Percentiles rank a stretch among this genome's conserved stretches.
These are phyloP conservation scores for Pterocarpus macrocarpus DNA, from an alignment of 306 rosid genomes.

Conservation along the genomic window DNA sequence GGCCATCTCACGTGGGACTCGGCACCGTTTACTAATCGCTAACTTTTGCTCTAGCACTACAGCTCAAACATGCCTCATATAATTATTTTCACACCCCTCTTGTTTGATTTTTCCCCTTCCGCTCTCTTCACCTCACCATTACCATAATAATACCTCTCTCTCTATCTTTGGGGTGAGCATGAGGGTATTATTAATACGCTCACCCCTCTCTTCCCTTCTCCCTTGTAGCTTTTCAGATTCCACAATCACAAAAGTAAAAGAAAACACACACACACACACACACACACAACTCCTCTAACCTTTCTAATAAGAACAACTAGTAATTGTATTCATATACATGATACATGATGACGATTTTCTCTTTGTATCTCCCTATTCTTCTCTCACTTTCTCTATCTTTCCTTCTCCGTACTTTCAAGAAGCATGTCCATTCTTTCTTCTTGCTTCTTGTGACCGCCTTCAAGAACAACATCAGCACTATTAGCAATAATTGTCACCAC, in stretches of 20 bases:
- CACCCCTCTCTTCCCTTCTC: constrained; percentile 37
- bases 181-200: constrained; percentile 51
- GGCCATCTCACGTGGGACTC: constrained; percentile 65
- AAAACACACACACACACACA: not conserved
- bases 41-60: constrained; percentile 36
- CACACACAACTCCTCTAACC: not conserved
- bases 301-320: not conserved
- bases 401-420: constrained; percentile 46
- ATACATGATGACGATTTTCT: not conserved
- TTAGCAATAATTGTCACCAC: not conserved
- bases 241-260: not conserved
- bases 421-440: constrained; percentile 53
- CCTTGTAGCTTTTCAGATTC: not conserved
- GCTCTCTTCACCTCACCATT: constrained; percentile 31
- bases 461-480: not conserved
- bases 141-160: constrained; percentile 1
- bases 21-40: constrained; percentile 52
- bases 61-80: constrained; percentile 41
- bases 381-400: constrained; percentile 39
- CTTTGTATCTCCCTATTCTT: constrained; percentile 25
- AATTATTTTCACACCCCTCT: constrained; percentile 3
- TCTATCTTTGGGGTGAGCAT: constrained; percentile 58
- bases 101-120: not conserved
- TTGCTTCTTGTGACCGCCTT: constrained; percentile 26
- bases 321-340: too few species aligned